Conservation (phyloP, 2,329 filamentous ascomycete species). For the Cladorrhinum sp. region DNA sequence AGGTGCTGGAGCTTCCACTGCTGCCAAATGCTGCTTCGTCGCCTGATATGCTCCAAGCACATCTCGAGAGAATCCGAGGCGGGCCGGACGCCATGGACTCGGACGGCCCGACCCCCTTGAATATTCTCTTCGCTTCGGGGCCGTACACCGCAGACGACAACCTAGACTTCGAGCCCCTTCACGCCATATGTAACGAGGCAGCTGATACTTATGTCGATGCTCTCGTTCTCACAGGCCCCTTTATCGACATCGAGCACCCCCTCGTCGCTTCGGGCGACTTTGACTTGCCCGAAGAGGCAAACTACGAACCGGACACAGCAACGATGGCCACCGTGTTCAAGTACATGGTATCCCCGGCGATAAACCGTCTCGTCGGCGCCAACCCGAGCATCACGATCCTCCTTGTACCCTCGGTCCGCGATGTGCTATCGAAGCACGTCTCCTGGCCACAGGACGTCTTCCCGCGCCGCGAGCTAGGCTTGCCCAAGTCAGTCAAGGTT, state of each 20-base stretch:
- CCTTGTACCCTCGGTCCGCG: constrained; percentile 77
- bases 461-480: constrained; percentile 65
- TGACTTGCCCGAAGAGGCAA: constrained; percentile 65
- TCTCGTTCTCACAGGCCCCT: constrained; percentile 79
- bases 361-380: constrained; percentile 66
- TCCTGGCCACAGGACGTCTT: constrained; percentile 73
- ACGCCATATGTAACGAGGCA: constrained; percentile 75
- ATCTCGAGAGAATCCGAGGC: constrained; percentile 66
- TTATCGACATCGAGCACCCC: constrained; percentile 89
- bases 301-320: constrained; percentile 70
- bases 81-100: constrained; percentile 61
- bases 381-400: constrained; percentile 79
- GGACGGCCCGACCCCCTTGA: constrained; percentile 65
- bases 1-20: constrained; percentile 72
- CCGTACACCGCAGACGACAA: constrained; percentile 93
- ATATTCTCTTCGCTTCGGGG: constrained; percentile 73
- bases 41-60: constrained; percentile 60
- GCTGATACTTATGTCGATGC: constrained; percentile 72
- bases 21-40: constrained; percentile 71
- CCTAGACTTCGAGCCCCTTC: constrained; percentile 82
- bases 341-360: constrained; percentile 68
- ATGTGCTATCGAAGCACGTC: constrained; percentile 77
- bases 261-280: constrained; percentile 78
- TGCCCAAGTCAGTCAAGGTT: constrained; percentile 72
- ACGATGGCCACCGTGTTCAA: constrained; percentile 83